phyloP scores from a whole-genome alignment of 192 early-diverging fungal genomes.

The Backusella mclennaniae region DNA sequence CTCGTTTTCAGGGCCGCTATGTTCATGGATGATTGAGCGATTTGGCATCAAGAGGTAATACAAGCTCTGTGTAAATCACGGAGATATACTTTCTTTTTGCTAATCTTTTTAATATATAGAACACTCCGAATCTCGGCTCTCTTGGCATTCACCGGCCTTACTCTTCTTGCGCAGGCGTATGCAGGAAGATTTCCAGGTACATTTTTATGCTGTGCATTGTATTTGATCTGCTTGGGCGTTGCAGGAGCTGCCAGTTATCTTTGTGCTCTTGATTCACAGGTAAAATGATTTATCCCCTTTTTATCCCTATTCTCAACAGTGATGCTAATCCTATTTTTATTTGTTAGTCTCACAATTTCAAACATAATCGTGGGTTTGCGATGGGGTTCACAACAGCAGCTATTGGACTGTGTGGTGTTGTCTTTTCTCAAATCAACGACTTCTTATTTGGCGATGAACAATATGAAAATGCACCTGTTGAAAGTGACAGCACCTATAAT shows the following conservation, averaged over 20 bases:
- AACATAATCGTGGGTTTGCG: constrained; percentile 24
- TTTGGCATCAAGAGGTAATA: constrained; percentile 10
- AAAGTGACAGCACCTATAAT: constrained; percentile 15
- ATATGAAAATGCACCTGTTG: constrained; percentile 7
- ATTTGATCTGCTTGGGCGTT: constrained; percentile 13
- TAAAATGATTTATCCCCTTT: background rate
- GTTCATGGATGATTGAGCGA: constrained; percentile 26
- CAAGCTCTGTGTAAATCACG: background rate
- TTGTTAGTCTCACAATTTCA: constrained; percentile 31
- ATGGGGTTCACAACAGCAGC: constrained; percentile 29
- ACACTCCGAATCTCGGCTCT: constrained; percentile 16
- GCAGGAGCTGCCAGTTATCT: constrained; percentile 26
- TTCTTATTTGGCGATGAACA: constrained; percentile 8
- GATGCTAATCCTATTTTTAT: background rate
- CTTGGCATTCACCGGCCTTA: constrained; percentile 17
- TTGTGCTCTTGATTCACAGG: constrained; percentile 32
- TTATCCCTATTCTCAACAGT: too few species aligned
- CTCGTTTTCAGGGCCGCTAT: constrained; percentile 29
- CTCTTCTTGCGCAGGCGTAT: constrained; percentile 26
- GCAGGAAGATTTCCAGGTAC: constrained; percentile 13
- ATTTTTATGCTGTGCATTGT: constrained; percentile 19
- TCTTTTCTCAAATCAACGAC: constrained; percentile 33
- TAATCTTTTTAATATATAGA: background rate
- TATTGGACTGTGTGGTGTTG: constrained; percentile 23
- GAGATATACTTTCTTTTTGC: background rate